A percentile compares a stretch with the other conserved stretches of the same genome.
Conservation (phyloP, 192 early-diverging fungal species). For the Funneliformis geosporum region DNA sequence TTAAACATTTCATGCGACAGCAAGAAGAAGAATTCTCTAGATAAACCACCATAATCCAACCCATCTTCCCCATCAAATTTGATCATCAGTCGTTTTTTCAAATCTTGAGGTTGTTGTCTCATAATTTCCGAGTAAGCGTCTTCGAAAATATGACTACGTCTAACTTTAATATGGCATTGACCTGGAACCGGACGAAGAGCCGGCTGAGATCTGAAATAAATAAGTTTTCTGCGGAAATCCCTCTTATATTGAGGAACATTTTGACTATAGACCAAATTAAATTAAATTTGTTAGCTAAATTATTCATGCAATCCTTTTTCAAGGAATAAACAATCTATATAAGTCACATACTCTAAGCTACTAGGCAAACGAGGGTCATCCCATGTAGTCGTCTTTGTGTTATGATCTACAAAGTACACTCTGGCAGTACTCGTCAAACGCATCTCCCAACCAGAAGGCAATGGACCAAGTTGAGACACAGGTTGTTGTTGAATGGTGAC, state of each 20-base stretch:
- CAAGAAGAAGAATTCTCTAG: constrained; percentile 97
- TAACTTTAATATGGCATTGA: constrained; percentile 91
- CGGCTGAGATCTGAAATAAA: constrained; percentile 94
- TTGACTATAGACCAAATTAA: constrained; percentile 40
- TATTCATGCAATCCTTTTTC: background rate
- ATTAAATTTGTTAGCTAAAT: background rate
- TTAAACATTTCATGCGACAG: constrained; percentile 99
- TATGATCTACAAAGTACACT: constrained; percentile 99
- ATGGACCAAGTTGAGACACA: constrained; percentile 75
- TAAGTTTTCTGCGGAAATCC: constrained; percentile 95
- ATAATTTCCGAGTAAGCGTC: constrained; percentile 95
- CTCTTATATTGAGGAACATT: constrained; percentile 99
- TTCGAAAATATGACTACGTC: constrained; percentile 89
- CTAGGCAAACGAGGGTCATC: constrained; percentile 88
- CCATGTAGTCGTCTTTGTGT: constrained; percentile 98
- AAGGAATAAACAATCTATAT: background rate
- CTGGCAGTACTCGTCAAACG: constrained; percentile 89
- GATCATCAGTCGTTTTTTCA: constrained; percentile 97
- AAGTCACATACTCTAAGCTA: constrained; percentile 59
- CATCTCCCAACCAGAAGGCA: constrained; percentile 99
- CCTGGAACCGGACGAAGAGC: constrained; percentile 85
- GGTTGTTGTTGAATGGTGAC: constrained; percentile 72
- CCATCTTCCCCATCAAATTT: constrained; percentile 99
- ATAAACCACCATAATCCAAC: constrained; percentile 96
- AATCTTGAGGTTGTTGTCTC: constrained; percentile 84